A percentile compares a stretch with the other conserved stretches of the same genome.
These are phyloP conservation scores for Trametopsis cervina DNA, from an alignment of 768 basidiomycete genomes.

Conservation along the genomic window DNA sequence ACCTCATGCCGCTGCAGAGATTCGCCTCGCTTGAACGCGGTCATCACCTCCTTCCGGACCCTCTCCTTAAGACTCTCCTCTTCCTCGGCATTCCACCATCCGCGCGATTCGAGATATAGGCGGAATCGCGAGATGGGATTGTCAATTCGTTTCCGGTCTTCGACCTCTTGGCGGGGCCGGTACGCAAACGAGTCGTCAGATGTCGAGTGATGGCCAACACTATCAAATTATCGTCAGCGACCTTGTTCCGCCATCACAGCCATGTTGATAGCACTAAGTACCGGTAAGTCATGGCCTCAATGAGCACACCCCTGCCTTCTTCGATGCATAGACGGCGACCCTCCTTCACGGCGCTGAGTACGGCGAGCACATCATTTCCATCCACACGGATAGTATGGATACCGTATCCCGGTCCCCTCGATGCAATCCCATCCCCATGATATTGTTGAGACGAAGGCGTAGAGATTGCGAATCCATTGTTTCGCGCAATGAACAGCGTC, in stretches of 20 bases:
- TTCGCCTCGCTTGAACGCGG: conserved; percentile 75
- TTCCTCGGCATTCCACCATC: conserved; percentile 78
- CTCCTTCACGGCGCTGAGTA: conserved; percentile 65
- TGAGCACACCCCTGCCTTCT: conserved; percentile 72
- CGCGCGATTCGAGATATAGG: conserved; percentile 72
- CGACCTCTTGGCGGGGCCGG: conserved; percentile 82
- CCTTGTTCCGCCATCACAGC: no score
- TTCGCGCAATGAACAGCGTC: conserved; percentile 66
- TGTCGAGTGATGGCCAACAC: conserved; percentile 91
- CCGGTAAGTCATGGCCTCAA: conserved; percentile 92
- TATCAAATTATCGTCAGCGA: conserved; percentile 19
- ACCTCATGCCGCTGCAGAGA: conserved; percentile 59
- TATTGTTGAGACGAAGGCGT: conserved; percentile 88
- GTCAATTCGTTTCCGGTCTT: conserved; percentile 86
- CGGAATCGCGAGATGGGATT: conserved; percentile 84
- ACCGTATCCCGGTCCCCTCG: conserved; percentile 88
- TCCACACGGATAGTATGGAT: conserved; percentile 90
- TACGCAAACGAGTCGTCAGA: conserved; percentile 97
- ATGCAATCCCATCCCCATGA: conserved; percentile 88
- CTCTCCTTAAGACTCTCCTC: conserved; percentile 66
- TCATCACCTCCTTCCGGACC: conserved; percentile 68
- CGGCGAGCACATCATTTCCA: conserved; percentile 88
- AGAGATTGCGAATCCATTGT: conserved; percentile 93
- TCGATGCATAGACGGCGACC: conserved; percentile 66
- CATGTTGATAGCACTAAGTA: conserved; percentile 18